These are phyloP conservation scores for Myxozyma nipponensis DNA, from an alignment of 805 yeast species.

Conservation along the genomic window DNA sequence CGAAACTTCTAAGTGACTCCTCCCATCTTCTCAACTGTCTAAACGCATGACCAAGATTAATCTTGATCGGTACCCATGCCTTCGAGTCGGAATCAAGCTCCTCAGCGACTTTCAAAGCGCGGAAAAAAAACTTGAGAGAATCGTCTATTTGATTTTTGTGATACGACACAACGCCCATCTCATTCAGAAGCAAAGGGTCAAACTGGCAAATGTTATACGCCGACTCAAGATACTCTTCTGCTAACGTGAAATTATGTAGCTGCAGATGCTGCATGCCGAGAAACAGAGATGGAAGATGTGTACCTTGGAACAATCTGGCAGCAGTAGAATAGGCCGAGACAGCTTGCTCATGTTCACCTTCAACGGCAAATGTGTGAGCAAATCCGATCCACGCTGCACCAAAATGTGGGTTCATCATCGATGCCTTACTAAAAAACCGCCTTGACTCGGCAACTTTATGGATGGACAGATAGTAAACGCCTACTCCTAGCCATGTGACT, in stretches of 20 bases:
- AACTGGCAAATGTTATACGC: slow-evolving; percentile 73
- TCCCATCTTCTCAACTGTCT: slow-evolving; percentile 57
- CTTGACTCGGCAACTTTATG: slow-evolving; percentile 77
- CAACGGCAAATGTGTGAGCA: slow-evolving; percentile 96
- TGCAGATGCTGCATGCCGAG: slow-evolving; percentile 95
- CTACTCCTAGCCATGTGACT: slow-evolving; percentile 89
- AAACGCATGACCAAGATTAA: slow-evolving; percentile 86
- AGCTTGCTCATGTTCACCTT: slow-evolving; percentile 99
- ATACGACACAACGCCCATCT: slow-evolving; percentile 86
- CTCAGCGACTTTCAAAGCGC: slow-evolving; percentile 67
- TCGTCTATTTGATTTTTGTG: slow-evolving; percentile 62
- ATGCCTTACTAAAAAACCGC: slow-evolving; percentile 81
- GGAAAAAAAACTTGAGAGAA: slow-evolving; percentile 67
- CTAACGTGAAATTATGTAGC: slow-evolving; percentile 73
- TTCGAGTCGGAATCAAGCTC: slow-evolving; percentile 70
- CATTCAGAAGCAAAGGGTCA: slow-evolving; percentile 87
- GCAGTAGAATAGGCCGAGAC: slow-evolving; percentile 96
- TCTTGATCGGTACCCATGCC: slow-evolving; percentile 80
- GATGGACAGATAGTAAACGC: slow-evolving; percentile 77
- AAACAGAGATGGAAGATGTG: slow-evolving; percentile 83
- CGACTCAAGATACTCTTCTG: slow-evolving; percentile 78
- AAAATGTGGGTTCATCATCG: slow-evolving; percentile 80
- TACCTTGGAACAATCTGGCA: slow-evolving; percentile 68
- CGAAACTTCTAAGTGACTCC: slow-evolving; percentile 70
- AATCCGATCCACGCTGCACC: slow-evolving; percentile 98